These are phyloP conservation scores for Solanum ahanhuiri DNA, from an alignment of 257 asterid species.

Conservation along the genomic window DNA sequence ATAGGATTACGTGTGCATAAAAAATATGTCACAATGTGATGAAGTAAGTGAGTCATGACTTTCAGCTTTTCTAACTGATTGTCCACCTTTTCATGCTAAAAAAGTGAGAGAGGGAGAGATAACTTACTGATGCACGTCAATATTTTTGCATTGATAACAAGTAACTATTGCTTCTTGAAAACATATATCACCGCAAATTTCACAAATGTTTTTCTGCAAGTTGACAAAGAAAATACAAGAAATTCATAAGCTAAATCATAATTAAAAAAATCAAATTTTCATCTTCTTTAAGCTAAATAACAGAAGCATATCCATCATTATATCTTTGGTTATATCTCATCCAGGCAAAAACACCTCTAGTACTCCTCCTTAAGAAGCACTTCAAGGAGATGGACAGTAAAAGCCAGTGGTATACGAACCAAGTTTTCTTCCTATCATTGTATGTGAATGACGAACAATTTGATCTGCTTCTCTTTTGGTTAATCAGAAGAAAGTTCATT, in stretches of 20 bases:
- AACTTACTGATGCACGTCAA: neutral
- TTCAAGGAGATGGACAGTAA: neutral
- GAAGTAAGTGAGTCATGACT: neutral
- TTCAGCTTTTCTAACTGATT: neutral
- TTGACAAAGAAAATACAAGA: neutral
- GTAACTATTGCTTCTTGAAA: neutral
- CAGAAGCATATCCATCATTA: neutral
- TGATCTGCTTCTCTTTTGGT: neutral
- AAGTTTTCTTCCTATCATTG: neutral
- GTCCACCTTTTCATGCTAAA: neutral
- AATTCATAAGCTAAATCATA: neutral
- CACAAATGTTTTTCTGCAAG: neutral
- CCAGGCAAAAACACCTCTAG: neutral
- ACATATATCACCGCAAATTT: neutral
- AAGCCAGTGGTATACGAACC: neutral
- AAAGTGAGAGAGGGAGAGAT: neutral
- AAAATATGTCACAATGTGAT: neutral
- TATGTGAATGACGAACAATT: neutral
- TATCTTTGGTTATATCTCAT: neutral
- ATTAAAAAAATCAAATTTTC: neutral
- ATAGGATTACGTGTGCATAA: neutral
- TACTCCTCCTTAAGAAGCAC: neutral
- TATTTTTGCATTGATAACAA: neutral
- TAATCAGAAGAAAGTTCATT: neutral
- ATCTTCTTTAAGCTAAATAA: neutral